Evolutionary conservation across 192 early-diverging fungal genomes (phyloP).

Genomic region (Umbelopsis ramanniana): DNA sequence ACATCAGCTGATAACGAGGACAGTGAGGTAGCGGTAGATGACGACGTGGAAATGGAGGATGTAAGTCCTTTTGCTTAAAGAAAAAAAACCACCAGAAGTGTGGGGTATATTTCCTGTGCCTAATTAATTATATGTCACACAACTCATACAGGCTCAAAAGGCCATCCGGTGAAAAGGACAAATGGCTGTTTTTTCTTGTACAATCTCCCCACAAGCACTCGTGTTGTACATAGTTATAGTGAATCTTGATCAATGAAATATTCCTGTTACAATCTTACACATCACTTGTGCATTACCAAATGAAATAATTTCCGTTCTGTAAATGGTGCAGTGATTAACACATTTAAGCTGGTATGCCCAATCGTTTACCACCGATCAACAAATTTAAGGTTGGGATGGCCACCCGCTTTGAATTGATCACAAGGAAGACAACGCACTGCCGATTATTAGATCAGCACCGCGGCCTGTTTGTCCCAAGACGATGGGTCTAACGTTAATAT

Average conservation of each 20-base stretch:
- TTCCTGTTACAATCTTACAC: no score
- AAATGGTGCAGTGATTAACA: no score
- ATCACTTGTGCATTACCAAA: no score
- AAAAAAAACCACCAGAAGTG: no score
- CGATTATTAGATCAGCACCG: neutral
- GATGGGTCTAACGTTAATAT: no score
- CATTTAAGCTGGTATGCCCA: no score
- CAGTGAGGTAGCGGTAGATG: conserved; percentile 16
- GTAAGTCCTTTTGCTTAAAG: neutral
- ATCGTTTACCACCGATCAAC: neutral
- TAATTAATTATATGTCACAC: neutral
- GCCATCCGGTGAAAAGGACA: neutral
- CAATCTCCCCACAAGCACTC: neutral
- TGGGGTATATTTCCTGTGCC: neutral
- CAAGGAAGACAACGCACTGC: neutral
- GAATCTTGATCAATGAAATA: neutral
- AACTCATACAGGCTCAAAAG: neutral
- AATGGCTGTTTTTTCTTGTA: neutral
- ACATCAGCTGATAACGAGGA: conserved; percentile 4
- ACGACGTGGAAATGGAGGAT: conserved; percentile 38
- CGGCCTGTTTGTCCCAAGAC: neutral
- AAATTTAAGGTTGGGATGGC: neutral
- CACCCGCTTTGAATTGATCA: neutral
- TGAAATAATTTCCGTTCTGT: no score
- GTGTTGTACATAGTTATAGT: neutral